Percentiles rank a stretch among this genome's conserved stretches.
These are phyloP conservation scores for Begonia loranthoides DNA, from an alignment of 306 rosid genomes.

Conservation along the genomic window DNA sequence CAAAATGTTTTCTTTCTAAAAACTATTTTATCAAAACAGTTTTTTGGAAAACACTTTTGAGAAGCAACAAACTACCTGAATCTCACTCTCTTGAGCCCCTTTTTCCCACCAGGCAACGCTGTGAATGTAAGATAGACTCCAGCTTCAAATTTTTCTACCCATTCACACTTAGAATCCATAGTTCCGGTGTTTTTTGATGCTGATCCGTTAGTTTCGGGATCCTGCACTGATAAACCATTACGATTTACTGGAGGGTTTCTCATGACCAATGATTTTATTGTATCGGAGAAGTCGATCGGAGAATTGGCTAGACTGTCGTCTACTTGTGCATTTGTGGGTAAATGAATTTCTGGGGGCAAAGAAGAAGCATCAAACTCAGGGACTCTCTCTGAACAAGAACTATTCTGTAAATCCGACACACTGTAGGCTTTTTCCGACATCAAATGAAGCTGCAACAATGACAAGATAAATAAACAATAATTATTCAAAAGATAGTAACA, in stretches of 20 bases:
- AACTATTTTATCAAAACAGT: not conserved
- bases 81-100: conserved; percentile 62
- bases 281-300: conserved; percentile 40
- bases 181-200: conserved; percentile 19
- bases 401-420: not conserved
- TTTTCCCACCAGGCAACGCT: conserved; percentile 47
- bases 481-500: not conserved
- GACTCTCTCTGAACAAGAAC: conserved; percentile 14
- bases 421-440: conserved; percentile 34
- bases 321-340: conserved; percentile 22
- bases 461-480: not conserved
- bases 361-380: conserved; percentile 17
- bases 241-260: conserved; percentile 19
- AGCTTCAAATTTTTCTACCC: conserved; percentile 58
- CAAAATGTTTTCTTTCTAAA: not conserved
- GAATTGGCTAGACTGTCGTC: conserved; percentile 34
- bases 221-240: conserved; percentile 15
- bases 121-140: conserved; percentile 68
- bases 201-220: conserved; percentile 11
- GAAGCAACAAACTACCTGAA: conserved; percentile 43
- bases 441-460: conserved; percentile 44
- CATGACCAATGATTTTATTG: conserved; percentile 39
- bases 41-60: not conserved
- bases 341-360: conserved; percentile 15
- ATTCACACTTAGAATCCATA: conserved; percentile 31